Base-by-base conservation (phyloP, 2,329 filamentous ascomycete genomes). In the Neocatenulostroma microsporum region DNA sequence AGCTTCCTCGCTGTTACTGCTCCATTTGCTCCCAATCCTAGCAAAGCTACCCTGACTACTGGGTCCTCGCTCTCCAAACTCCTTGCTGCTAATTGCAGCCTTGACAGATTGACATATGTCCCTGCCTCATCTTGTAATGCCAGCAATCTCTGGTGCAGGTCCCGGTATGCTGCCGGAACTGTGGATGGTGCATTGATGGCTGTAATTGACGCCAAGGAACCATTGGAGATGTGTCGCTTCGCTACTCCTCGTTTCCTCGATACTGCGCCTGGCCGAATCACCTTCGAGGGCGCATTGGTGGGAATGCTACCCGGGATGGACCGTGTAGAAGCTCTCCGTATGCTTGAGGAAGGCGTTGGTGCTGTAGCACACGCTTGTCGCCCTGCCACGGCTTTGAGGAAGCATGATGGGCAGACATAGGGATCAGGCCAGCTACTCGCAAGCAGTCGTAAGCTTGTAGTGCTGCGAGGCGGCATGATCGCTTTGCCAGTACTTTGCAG, bases 71-170 rank as follows among this genome's bases (percentile, higher is more conserved):
- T 68, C 50, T 76, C 74, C 44, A 80, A 54, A 15, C 82, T 78
- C 45, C 76, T 72, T 15, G 85, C 62, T 10, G 82, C 83, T 48
- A 89, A 72, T 58, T 84, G 80, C 30, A 88, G 56, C 37, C 80
- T 70, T 20, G 81, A 76, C n/a, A 80, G 69, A 51, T 82, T 82
- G 36, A 83, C 69, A 48, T 78, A 72, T 40, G 69, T 72, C 17
- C 74, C 69, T 2, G 77, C 76, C 32, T 74, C 64, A 34, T 72
- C 73, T 49, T 82, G 71, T 3, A 89, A 67, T 15, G 74, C 69
- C 2, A 69, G 57, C 1, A 88, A 65, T 2, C 74, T 66, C 28
- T 69, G 61, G 44, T 80, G 69, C 4, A 85, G 72, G 46, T 81
- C 72, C 37, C 62, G 61, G 44, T 72, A 68, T 15, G 57, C 57